phyloP scores from a whole-genome alignment of 257 asterid genomes.

The Salvia hispanica region DNA sequence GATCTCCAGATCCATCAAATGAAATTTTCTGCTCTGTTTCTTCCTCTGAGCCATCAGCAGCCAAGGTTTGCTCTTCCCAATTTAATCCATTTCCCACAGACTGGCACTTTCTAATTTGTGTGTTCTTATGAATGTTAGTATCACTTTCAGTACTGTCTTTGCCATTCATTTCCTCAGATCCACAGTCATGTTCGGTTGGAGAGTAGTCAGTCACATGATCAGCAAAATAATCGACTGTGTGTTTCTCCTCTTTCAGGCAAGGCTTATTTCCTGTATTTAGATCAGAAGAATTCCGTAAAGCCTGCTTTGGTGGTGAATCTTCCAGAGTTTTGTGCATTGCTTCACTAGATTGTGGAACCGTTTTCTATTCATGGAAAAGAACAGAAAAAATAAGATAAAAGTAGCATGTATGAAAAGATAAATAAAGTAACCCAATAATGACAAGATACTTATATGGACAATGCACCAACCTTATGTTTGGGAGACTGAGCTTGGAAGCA shows the following conservation, averaged over 20 bases:
- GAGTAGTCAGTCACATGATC: constrained; percentile 50
- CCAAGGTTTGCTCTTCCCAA: constrained; percentile 53
- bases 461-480: constrained; percentile 76
- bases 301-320: constrained; percentile 49
- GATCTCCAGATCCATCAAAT: constrained; percentile 53
- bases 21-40: constrained; percentile 56
- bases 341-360: constrained; percentile 56
- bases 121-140: constrained; percentile 28
- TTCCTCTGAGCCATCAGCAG: constrained; percentile 55
- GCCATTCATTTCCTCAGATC: constrained; percentile 60
- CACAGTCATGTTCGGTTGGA: constrained; percentile 51
- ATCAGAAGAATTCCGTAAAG: constrained; percentile 33
- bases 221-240: constrained; percentile 28
- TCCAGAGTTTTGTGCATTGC: constrained; percentile 64
- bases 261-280: constrained; percentile 37
- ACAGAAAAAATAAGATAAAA: neutral
- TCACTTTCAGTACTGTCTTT: constrained; percentile 50
- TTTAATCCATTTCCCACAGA: constrained; percentile 73
- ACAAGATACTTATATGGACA: constrained; percentile 14
- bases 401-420: neutral
- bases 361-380: constrained; percentile 53
- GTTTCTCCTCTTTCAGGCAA: constrained; percentile 38
- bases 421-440: constrained; percentile 4
- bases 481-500: constrained; percentile 79
- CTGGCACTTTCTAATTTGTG: constrained; percentile 56